A percentile compares a stretch with the other conserved stretches of the same genome.
Evolutionary conservation across 169 alveolate species (phyloP).

Genomic region (Cryptosporidium bovis): DNA sequence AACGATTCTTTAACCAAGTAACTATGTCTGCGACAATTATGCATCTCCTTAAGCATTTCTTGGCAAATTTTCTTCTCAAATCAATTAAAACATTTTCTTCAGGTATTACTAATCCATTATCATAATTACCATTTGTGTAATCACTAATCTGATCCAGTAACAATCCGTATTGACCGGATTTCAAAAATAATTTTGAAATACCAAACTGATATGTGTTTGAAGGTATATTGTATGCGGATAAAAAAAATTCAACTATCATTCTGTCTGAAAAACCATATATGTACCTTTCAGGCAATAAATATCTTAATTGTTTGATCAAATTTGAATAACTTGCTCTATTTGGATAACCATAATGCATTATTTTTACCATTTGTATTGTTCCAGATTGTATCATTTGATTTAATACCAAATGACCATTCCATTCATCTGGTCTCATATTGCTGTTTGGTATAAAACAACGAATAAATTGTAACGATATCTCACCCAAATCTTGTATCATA

Average conservation of each 20-base stretch:
- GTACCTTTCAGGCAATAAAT: constrained; percentile 68
- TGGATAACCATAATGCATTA: constrained; percentile 79
- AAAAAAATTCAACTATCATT: constrained; percentile 64
- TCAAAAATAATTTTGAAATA: constrained; percentile 56
- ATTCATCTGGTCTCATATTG: constrained; percentile 68
- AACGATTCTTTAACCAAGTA: constrained; percentile 57
- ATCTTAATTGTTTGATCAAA: constrained; percentile 42
- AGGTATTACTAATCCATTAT: constrained; percentile 16
- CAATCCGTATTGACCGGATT: constrained; percentile 72
- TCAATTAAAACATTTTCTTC: constrained; percentile 19
- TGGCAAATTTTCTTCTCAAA: constrained; percentile 22
- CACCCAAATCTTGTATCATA: constrained; percentile 75
- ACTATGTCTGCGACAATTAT: constrained; percentile 48
- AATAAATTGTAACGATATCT: constrained; percentile 77
- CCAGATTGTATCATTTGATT: constrained; percentile 77
- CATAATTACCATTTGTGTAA: constrained; percentile 45
- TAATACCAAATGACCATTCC: constrained; percentile 69
- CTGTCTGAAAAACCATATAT: constrained; percentile 68
- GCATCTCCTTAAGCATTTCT: constrained; percentile 45
- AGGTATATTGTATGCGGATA: constrained; percentile 59
- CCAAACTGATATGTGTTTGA: constrained; percentile 66
- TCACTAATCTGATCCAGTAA: constrained; percentile 62
- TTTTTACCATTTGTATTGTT: constrained; percentile 76
- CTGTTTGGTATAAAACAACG: constrained; percentile 80
- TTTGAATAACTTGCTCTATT: constrained; percentile 69